Base-by-base conservation (phyloP, 345 rosid species). In the Eutrema yunnanense region DNA sequence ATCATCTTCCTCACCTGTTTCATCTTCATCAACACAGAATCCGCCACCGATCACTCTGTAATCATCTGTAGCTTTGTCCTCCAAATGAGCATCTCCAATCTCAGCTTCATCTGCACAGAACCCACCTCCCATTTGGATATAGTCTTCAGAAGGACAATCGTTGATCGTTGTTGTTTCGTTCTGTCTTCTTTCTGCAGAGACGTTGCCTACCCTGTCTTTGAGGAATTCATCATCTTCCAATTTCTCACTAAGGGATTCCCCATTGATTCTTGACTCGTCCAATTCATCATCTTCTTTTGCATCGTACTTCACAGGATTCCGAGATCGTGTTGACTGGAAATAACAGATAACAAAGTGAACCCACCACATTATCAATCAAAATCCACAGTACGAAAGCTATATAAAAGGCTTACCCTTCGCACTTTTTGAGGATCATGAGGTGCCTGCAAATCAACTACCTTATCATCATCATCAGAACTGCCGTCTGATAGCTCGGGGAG, bases 21-120 rank as follows among this genome's bases (percentile, higher is more conserved):
- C 86, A 14, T 54, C 78, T 78, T 86, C 95, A 22, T 82, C 86
- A n/a, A 70, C 69, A 69, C 92, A 91, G 78, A 89, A 91, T 41
- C 96, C 96, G 0, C 93, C 93, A 62, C 96, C 98, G 5, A 69
- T 60, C 73, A 52, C 64, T 57, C 73, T 80, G 79, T 86, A 84
- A 71, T 82, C 88, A 59, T 73, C 61, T 11, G 78, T 73, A 42
- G 46, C 41, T 78, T 73, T 71, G 13, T 56, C 73, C 67, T 69
- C 78, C 48, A 62, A 9, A 47, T 60, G 60, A 48, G 64, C 62
- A 77, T 76, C 81, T 71, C 70, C 82, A 58, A 3, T 66, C 67
- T 81, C 87, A 14, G 42, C 86, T 57, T 86, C 90, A 76, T 80
- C 85, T 42, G 44, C 36, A 63, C 82, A 83, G 70, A 88, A 82